Evolutionary conservation across 108 stramenopile species (phyloP).

Genomic region (Cylindrotheca closterium): DNA sequence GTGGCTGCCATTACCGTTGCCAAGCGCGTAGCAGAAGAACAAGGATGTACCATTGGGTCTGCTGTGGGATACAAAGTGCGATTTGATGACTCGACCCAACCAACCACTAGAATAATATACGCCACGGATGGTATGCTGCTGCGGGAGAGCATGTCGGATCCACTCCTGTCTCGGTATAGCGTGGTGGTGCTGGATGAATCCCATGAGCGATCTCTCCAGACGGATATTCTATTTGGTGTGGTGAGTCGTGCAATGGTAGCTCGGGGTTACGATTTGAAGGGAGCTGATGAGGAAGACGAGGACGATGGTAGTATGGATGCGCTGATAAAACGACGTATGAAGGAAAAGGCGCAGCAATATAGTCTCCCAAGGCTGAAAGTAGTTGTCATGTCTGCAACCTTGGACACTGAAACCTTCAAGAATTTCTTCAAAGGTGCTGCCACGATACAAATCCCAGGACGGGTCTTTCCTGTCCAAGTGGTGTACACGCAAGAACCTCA

Average conservation of each 20-base stretch:
- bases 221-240: constrained; percentile 95
- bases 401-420: constrained; percentile 85
- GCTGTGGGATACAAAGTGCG: constrained; percentile 92
- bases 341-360: constrained; percentile 33
- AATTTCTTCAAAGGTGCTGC: constrained; percentile 66
- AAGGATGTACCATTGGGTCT: constrained; percentile 57
- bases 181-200: constrained; percentile 96
- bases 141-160: constrained; percentile 88
- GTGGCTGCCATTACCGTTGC: constrained; percentile 97
- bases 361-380: constrained; percentile 78
- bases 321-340: constrained; percentile 43
- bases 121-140: constrained; percentile 98
- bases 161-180: constrained; percentile 76
- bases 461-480: constrained; percentile 83
- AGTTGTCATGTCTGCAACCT: constrained; percentile 96
- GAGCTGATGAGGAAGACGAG: background rate
- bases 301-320: constrained; percentile 32
- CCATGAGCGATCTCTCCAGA: constrained; percentile 94
- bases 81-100: constrained; percentile 88
- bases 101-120: constrained; percentile 82
- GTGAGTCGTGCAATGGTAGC: constrained; percentile 79
- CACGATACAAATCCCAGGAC: constrained; percentile 84
- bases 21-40: constrained; percentile 87
- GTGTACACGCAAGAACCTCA: constrained; percentile 68
- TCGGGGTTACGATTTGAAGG: constrained; percentile 19